Percentiles rank a stretch among this genome's conserved stretches.
Evolutionary conservation across 176 grass and related monocot genomes (phyloP).

Genomic region (Paspalum notatum): DNA sequence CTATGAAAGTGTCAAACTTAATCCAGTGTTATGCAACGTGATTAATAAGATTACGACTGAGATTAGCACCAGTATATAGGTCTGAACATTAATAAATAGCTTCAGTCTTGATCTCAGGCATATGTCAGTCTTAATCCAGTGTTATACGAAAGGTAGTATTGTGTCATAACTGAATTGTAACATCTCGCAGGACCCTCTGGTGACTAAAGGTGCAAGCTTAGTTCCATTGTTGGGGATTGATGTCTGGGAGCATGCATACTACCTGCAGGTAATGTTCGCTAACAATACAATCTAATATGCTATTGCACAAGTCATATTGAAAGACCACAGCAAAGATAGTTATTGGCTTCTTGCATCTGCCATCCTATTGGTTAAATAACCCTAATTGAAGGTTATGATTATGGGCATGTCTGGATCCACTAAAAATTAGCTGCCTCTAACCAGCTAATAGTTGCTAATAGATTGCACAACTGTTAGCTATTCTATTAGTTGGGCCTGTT

Average conservation of each 20-base stretch:
- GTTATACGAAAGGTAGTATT: neutral
- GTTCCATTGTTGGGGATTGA: conserved; percentile 92
- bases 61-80: too few species aligned
- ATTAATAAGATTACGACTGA: too few species aligned
- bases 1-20: neutral
- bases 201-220: conserved; percentile 88
- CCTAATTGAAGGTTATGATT: neutral
- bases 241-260: conserved; percentile 99
- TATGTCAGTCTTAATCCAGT: too few species aligned
- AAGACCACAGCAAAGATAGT: neutral
- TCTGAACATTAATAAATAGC: too few species aligned
- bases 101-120: too few species aligned
- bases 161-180: conserved; percentile 32
- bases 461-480: too few species aligned
- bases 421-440: too few species aligned
- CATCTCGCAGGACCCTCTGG: conserved; percentile 70
- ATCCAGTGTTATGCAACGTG: neutral
- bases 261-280: conserved; percentile 71
- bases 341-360: neutral
- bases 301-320: neutral
- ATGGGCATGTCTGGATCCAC: too few species aligned
- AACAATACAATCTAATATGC: neutral
- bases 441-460: too few species aligned
- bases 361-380: neutral
- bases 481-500: too few species aligned